Percentiles rank a stretch among this genome's conserved stretches.
Evolutionary conservation across 2,329 filamentous ascomycete genomes (phyloP).

Genomic region (Alternaria gansuensis): DNA sequence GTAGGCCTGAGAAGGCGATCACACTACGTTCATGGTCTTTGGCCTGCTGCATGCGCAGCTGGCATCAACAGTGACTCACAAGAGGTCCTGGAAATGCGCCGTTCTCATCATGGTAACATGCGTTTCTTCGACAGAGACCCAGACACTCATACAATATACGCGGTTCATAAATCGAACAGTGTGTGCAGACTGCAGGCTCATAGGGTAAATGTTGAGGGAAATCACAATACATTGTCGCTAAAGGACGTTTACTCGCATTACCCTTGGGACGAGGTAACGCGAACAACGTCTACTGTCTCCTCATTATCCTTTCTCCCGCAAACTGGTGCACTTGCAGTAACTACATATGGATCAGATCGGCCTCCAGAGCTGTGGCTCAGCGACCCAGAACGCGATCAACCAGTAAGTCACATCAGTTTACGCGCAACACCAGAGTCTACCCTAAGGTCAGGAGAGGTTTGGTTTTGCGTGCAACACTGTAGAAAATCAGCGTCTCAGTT

Average conservation of each 20-base stretch:
- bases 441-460: neutral
- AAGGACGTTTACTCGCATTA: slow-evolving; percentile 29
- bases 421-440: neutral
- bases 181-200: slow-evolving; percentile 29
- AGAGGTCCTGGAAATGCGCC: slow-evolving; percentile 20
- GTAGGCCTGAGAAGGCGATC: slow-evolving; percentile 34
- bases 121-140: slow-evolving; percentile 44
- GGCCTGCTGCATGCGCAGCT: slow-evolving; percentile 42
- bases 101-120: slow-evolving; percentile 10
- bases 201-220: slow-evolving; percentile 6
- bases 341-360: slow-evolving; percentile 42
- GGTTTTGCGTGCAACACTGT: neutral
- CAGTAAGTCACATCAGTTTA: slow-evolving; percentile 14
- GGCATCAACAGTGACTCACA: slow-evolving; percentile 21
- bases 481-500: neutral
- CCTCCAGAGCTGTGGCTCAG: slow-evolving; percentile 41
- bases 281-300: slow-evolving; percentile 43
- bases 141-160: slow-evolving; percentile 34
- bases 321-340: slow-evolving; percentile 43
- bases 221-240: slow-evolving; percentile 4
- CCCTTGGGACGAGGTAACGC: slow-evolving; percentile 34
- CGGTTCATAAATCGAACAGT: slow-evolving; percentile 36
- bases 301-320: slow-evolving; percentile 42
- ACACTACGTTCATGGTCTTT: slow-evolving; percentile 31
- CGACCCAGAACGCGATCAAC: slow-evolving; percentile 38